phyloP scores from a whole-genome alignment of 2,329 filamentous ascomycete genomes.

The Pestalotiopsis fici region DNA sequence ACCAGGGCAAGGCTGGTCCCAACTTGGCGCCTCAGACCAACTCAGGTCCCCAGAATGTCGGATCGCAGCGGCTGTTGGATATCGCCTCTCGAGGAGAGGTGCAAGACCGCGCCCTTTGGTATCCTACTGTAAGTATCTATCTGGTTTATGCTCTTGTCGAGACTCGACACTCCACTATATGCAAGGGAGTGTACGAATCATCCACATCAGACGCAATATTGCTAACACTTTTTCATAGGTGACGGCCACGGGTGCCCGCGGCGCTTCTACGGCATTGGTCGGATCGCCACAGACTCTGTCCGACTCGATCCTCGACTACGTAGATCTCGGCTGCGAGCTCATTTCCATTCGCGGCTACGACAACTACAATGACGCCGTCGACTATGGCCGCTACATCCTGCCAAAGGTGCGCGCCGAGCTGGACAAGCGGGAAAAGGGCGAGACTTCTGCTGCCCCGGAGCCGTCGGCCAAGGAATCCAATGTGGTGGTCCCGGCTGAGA shows the following conservation, averaged over 20 bases:
- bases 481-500: background rate
- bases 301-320: conserved; percentile 58
- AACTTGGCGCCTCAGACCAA: conserved; percentile 29
- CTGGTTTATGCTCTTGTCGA: no score
- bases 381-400: conserved; percentile 58
- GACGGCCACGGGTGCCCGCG: conserved; percentile 60
- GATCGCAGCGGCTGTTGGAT: conserved; percentile 58
- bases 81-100: conserved; percentile 58
- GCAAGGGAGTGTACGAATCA: background rate
- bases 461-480: background rate
- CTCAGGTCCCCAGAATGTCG: conserved; percentile 55
- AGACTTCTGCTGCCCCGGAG: background rate
- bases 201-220: background rate
- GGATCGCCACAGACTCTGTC: conserved; percentile 53
- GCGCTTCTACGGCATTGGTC: conserved; percentile 60
- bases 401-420: conserved; percentile 53
- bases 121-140: conserved; percentile 53
- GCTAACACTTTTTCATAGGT: background rate
- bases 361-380: conserved; percentile 60
- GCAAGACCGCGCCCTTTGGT: conserved; percentile 64
- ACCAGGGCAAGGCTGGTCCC: conserved; percentile 34
- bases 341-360: conserved; percentile 64
- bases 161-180: background rate
- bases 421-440: conserved; percentile 69
- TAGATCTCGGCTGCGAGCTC: conserved; percentile 55